These are phyloP conservation scores for Torulaspora gathmanii DNA, from an alignment of 805 yeast genomes.

Conservation along the genomic window DNA sequence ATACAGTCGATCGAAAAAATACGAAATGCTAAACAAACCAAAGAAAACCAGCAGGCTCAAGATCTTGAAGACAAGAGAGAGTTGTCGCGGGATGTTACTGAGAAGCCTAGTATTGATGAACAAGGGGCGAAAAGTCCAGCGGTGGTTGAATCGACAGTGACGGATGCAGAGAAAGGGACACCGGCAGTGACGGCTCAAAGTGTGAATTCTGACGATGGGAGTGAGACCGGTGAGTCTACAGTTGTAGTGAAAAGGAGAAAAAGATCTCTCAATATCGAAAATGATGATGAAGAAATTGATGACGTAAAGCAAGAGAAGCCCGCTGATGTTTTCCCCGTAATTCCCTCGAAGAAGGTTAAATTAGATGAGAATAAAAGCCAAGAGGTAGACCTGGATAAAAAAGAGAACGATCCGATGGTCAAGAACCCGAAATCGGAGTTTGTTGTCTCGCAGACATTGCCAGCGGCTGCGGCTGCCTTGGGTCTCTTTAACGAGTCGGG, in stretches of 20 bases:
- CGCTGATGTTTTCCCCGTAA: slow-evolving; percentile 1
- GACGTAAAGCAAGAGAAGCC: slow-evolving; percentile 5
- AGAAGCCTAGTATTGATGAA: neutral
- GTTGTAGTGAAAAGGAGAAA: slow-evolving; percentile 11
- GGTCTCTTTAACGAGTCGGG: slow-evolving; percentile 66
- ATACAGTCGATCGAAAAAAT: slow-evolving; percentile 13
- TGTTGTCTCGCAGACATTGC: slow-evolving; percentile 64
- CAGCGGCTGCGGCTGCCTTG: slow-evolving; percentile 57
- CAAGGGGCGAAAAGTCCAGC: neutral
- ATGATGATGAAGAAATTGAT: slow-evolving; percentile 15
- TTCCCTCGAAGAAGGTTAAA: slow-evolving; percentile 17
- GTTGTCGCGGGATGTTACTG: neutral
- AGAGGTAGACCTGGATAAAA: slow-evolving; percentile 21
- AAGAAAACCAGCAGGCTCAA: neutral
- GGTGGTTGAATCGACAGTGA: neutral
- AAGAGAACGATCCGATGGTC: slow-evolving; percentile 53
- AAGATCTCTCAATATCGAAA: slow-evolving; percentile 15
- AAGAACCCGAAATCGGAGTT: slow-evolving; percentile 74
- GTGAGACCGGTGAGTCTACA: slow-evolving; percentile 14
- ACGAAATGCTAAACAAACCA: slow-evolving; percentile 4
- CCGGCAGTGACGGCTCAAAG: neutral
- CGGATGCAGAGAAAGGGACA: neutral
- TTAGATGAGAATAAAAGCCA: slow-evolving; percentile 9
- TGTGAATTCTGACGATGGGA: slow-evolving; percentile 26
- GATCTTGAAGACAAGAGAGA: neutral